Base-by-base conservation (phyloP, 2,329 filamentous ascomycete genomes). In the Epichloe elymi region DNA sequence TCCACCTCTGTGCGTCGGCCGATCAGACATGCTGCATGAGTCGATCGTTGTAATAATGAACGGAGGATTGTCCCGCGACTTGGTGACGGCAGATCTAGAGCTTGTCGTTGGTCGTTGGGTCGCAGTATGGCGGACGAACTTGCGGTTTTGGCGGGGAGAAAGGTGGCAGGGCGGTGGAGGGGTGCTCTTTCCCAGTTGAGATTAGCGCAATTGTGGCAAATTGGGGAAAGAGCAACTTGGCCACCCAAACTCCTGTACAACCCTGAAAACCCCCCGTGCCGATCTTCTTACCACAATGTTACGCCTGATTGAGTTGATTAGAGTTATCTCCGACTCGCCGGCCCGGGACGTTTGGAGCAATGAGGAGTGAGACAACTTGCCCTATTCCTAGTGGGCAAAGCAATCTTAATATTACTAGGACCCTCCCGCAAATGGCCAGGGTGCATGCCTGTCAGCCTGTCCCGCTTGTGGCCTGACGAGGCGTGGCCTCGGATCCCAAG, bases 1-100 rank as follows among this genome's bases (percentile, higher is more conserved):
- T 53, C 74, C 69, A 59, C 74, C 59, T 66, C 74, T 68, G 56
- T 75, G 66, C 50, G 67, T 65, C 51, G 66, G 68, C 70, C 73
- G 71, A 60, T 78, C 75, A 59, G 75, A 70, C 74, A 78, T 78
- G 53, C 59, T 61, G 56, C 57, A 57, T 59, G 49, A 54, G 53
- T 57, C 51, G 51, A 41, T 55, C 52, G 56, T 50, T 48, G 44
- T 23, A 5, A 17, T 17, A 23, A 19, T 42, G 30, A 30, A 30
- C 30, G 30, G 10, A 11, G 30, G 30, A 11, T 30, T 30, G 30
- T 8, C 30, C 10, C 30, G 40, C 37, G n/a, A 38, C 5, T 38
- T 38, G 5, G 37, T 17, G 39, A 17, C n/a, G 39, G 39, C n/a
- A 41, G 11, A 23, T 12, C 14, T 15, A 17, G 37, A 39, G 37